Conservation (phyloP, 1,284 basidiomycete genomes). For the Gastroboletus turbinatus region DNA sequence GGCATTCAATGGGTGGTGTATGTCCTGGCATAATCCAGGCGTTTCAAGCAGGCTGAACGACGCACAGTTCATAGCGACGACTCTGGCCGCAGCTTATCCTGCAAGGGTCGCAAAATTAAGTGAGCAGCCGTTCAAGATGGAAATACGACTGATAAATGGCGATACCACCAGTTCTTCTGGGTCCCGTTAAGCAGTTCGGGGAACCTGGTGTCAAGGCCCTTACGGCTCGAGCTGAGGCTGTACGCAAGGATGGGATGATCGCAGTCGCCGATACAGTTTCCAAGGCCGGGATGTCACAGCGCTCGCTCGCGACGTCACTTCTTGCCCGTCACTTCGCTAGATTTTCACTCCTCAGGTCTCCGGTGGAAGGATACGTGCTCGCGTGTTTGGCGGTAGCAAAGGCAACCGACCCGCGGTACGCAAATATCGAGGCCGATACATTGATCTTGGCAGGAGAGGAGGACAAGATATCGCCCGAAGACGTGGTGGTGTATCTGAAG, state of each 20-base stretch:
- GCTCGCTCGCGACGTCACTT: not conserved
- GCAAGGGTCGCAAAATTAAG: not conserved
- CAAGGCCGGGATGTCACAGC: constrained; percentile 1
- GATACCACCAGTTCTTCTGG: not conserved
- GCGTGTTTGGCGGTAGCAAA: not conserved
- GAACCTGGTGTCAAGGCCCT: not conserved
- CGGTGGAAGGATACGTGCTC: not conserved
- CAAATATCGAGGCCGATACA: constrained; percentile 1
- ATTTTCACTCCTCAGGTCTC: constrained; percentile 1
- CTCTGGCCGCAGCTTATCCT: constrained; percentile 4
- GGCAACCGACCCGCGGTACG: not conserved
- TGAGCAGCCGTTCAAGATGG: not conserved
- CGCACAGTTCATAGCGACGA: not conserved
- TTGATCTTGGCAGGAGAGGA: constrained; percentile 10
- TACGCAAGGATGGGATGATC: constrained; percentile 6
- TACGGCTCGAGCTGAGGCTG: not conserved
- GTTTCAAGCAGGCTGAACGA: not conserved
- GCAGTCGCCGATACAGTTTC: not conserved
- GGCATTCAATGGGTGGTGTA: constrained; percentile 8
- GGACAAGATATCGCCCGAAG: not conserved
- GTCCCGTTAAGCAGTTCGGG: not conserved
- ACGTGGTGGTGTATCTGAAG: constrained; percentile 1
- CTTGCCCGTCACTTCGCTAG: constrained; percentile 8
- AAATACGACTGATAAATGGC: not conserved
- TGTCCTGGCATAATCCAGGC: not conserved